Conservation (phyloP, 2,329 filamentous ascomycete species). For the Apiospora sp. region DNA sequence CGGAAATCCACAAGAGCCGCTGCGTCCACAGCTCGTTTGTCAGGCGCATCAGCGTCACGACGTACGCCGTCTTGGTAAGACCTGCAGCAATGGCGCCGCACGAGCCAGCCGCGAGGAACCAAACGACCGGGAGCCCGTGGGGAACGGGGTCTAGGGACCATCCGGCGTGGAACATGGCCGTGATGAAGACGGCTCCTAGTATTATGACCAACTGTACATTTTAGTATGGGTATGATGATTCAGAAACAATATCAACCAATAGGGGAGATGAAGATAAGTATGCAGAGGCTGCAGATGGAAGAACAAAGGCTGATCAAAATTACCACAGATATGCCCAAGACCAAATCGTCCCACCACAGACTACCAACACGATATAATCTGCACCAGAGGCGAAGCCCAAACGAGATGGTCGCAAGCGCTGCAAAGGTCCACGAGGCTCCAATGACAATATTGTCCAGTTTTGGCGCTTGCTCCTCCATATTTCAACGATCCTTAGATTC, state of each 20-base stretch:
- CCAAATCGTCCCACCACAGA: not conserved
- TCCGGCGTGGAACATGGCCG: not conserved
- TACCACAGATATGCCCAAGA: not conserved
- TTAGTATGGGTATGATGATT: not conserved
- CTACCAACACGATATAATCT: not conserved
- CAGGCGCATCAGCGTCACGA: not conserved
- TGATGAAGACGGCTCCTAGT: not conserved
- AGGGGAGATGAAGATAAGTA: not conserved
- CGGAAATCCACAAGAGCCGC: not conserved
- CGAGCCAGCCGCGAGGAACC: not conserved
- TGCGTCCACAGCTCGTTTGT: not conserved
- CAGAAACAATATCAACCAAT: not conserved
- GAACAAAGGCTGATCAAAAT: not conserved
- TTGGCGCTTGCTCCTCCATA: not conserved
- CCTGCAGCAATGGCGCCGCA: not conserved
- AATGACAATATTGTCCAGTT: not conserved
- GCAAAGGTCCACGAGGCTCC: not conserved
- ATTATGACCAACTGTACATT: not conserved
- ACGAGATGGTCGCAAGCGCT: not conserved
- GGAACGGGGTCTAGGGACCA: not conserved
- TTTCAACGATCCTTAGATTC: not conserved
- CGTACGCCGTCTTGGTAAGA: not conserved
- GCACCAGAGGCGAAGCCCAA: not conserved
- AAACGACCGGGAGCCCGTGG: not conserved
- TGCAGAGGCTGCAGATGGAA: rapidly evolving